Conservation (phyloP, 2,329 filamentous ascomycete species). For the Fusarium cyanostomum region DNA sequence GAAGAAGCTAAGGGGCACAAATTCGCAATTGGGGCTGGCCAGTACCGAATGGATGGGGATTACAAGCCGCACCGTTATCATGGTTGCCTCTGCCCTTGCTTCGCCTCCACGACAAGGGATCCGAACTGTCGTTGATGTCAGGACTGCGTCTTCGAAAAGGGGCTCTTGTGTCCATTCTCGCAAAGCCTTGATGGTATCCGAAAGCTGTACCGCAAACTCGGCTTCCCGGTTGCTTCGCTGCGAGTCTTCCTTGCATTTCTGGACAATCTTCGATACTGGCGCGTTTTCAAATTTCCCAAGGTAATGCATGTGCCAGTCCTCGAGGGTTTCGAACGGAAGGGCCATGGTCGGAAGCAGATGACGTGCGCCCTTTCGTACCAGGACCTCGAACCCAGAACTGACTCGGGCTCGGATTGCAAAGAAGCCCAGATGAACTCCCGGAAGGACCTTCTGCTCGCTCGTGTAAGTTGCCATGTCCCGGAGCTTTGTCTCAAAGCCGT, state of each 20-base stretch:
- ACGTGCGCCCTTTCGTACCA: slow-evolving; percentile 64
- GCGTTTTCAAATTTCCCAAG: slow-evolving; percentile 60
- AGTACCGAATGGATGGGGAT: slow-evolving; percentile 68
- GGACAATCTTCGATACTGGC: slow-evolving; percentile 47
- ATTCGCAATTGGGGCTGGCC: slow-evolving; percentile 62
- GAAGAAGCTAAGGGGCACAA: slow-evolving; percentile 72
- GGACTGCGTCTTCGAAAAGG: slow-evolving; percentile 57
- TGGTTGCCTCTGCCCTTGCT: slow-evolving; percentile 35
- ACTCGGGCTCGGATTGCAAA: slow-evolving; percentile 66
- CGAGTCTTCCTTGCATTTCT: slow-evolving; percentile 48
- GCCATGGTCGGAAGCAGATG: slow-evolving; percentile 70
- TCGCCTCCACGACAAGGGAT: slow-evolving; percentile 50
- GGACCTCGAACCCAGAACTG: slow-evolving; percentile 68
- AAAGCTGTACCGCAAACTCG: slow-evolving; percentile 57
- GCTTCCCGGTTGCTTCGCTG: slow-evolving; percentile 50
- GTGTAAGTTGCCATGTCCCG: slow-evolving; percentile 70
- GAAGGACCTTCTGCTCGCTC: slow-evolving; percentile 56
- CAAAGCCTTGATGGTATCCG: slow-evolving; percentile 53
- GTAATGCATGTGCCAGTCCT: slow-evolving; percentile 64
- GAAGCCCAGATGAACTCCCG: slow-evolving; percentile 66
- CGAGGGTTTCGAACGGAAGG: slow-evolving; percentile 62
- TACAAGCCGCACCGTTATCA: slow-evolving; percentile 68
- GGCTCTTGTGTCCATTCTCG: slow-evolving; percentile 55
- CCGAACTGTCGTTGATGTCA: slow-evolving; percentile 55
- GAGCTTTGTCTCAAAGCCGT: slow-evolving; percentile 69